Conservation (phyloP, 192 early-diverging fungal species). For the Backusella mclennaniae region DNA sequence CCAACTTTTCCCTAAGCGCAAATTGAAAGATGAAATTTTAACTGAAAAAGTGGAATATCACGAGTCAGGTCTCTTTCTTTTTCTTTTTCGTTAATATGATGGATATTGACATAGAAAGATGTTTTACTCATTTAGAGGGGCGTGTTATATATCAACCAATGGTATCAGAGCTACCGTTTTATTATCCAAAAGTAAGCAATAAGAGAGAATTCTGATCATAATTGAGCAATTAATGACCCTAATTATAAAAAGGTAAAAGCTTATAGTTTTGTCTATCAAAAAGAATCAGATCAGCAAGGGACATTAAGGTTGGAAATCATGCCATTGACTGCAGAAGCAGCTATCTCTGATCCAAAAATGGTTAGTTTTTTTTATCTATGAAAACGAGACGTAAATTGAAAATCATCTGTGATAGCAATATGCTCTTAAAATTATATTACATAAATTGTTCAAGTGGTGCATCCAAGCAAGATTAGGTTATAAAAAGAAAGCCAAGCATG, state of each 20-base stretch:
- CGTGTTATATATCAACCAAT: constrained; percentile 26
- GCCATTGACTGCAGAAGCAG: constrained; percentile 6
- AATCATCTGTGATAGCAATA: constrained; percentile 43
- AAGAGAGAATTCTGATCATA: neutral
- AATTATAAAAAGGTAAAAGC: constrained; percentile 21
- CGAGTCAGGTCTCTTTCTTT: neutral
- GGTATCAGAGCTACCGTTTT: constrained; percentile 37
- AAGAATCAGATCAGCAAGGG: constrained; percentile 8
- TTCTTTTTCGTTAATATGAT: neutral
- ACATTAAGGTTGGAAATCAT: constrained; percentile 26
- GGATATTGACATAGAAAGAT: neutral
- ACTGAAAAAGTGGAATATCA: constrained; percentile 43
- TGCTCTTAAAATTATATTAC: constrained; percentile 55
- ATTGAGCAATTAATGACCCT: neutral
- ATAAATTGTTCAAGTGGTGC: constrained; percentile 77
- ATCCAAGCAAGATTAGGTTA: constrained; percentile 71
- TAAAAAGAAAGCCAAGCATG: constrained; percentile 65
- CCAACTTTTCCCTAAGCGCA: constrained; percentile 46
- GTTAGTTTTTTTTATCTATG: constrained; percentile 5
- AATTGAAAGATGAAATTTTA: constrained; percentile 43
- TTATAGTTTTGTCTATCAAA: constrained; percentile 27
- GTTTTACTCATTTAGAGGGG: neutral
- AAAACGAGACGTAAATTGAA: neutral
- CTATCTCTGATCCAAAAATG: constrained; percentile 26
- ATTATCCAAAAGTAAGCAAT: constrained; percentile 46